phyloP scores from a whole-genome alignment of 2,329 filamentous ascomycete species.

The Aspergillus pseudoterreus region DNA sequence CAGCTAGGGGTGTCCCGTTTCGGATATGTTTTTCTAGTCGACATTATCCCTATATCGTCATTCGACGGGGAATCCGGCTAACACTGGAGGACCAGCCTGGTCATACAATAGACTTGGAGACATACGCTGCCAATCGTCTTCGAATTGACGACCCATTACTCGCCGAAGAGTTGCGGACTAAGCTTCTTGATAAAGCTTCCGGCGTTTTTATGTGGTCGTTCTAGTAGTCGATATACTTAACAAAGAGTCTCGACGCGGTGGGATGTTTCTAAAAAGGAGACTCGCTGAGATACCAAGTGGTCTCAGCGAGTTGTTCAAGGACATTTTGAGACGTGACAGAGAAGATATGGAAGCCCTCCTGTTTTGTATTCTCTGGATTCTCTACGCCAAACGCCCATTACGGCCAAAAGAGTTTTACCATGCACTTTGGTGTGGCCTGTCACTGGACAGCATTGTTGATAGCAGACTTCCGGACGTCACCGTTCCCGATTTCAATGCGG shows the following conservation, averaged over 20 bases:
- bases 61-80: constrained; percentile 28
- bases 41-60: constrained; percentile 42
- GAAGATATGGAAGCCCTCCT: constrained; percentile 40
- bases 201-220: constrained; percentile 47
- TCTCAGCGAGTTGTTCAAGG: constrained; percentile 48
- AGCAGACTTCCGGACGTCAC: constrained; percentile 1
- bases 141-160: constrained; percentile 18
- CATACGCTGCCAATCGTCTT: constrained; percentile 14
- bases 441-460: constrained; percentile 1
- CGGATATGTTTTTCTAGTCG: constrained; percentile 39
- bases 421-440: constrained; percentile 16
- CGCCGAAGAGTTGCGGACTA: constrained; percentile 19
- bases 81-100: constrained; percentile 38
- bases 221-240: constrained; percentile 47
- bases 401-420: constrained; percentile 32
- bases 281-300: constrained; percentile 39
- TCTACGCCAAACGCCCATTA: constrained; percentile 41
- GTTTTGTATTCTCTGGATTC: constrained; percentile 51
- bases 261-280: constrained; percentile 27
- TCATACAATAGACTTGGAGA: constrained; percentile 30
- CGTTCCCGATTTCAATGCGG: background rate
- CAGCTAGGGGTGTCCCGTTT: constrained; percentile 13
- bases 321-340: constrained; percentile 49
- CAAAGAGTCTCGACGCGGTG: constrained; percentile 30
- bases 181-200: constrained; percentile 37